These are phyloP conservation scores for Funneliformis geosporum DNA, from an alignment of 192 early-diverging fungal species.

Conservation along the genomic window DNA sequence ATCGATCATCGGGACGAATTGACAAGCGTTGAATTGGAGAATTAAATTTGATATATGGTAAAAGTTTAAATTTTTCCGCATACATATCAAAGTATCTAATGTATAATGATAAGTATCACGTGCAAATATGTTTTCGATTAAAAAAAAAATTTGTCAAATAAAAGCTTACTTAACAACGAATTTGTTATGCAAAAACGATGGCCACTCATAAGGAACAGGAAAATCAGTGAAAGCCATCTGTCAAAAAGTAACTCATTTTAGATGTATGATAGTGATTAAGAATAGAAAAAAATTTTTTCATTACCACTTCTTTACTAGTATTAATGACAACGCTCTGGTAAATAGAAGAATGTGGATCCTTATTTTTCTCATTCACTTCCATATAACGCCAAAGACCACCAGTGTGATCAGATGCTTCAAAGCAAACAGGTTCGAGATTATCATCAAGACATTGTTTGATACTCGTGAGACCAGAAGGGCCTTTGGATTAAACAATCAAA, in stretches of 20 bases:
- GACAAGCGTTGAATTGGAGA: conserved; percentile 50
- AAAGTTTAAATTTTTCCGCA: conserved; percentile 50
- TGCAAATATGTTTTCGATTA: no score
- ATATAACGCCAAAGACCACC: conserved; percentile 64
- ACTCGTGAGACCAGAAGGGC: conserved; percentile 53
- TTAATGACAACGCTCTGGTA: conserved; percentile 62
- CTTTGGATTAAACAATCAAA: conserved; percentile 21
- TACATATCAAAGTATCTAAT: conserved; percentile 50
- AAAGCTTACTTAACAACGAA: conserved; percentile 45
- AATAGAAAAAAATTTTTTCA: no score
- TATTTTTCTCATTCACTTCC: conserved; percentile 43
- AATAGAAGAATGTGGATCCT: conserved; percentile 53
- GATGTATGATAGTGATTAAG: no score
- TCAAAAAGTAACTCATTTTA: no score
- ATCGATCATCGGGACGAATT: conserved; percentile 41
- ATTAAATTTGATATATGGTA: conserved; percentile 54
- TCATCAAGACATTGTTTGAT: conserved; percentile 57
- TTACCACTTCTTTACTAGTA: conserved; percentile 51
- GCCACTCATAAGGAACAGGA: conserved; percentile 63
- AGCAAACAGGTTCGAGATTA: conserved; percentile 52
- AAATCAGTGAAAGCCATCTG: conserved; percentile 54
- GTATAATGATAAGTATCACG: no score
- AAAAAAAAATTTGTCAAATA: no score
- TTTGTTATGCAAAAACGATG: conserved; percentile 52
- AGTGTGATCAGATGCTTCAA: conserved; percentile 52